phyloP scores from a whole-genome alignment of 257 asterid species.

The Rubia yunnanensis region DNA sequence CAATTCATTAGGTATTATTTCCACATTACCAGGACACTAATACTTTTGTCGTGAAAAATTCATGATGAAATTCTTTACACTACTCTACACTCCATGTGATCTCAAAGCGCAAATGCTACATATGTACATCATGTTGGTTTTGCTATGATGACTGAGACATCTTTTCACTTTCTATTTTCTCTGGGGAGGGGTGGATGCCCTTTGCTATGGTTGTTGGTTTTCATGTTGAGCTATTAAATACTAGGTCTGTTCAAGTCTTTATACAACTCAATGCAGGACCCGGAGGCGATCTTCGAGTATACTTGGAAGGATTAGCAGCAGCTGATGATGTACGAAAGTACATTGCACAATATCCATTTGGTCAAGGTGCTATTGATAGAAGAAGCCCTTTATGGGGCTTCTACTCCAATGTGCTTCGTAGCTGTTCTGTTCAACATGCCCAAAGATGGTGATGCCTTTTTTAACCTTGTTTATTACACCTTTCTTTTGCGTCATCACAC shows the following conservation, averaged over 20 bases:
- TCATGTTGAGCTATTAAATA: neutral
- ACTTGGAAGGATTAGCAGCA: slow-evolving; percentile 52
- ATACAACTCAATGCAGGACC: slow-evolving; percentile 26
- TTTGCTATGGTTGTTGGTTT: neutral
- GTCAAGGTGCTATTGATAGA: slow-evolving; percentile 61
- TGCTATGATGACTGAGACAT: neutral
- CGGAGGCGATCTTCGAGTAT: slow-evolving; percentile 68
- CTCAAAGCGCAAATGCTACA: neutral
- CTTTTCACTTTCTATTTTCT: neutral
- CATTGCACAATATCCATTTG: slow-evolving; percentile 64
- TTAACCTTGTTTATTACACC: neutral
- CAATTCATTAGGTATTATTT: slow-evolving; percentile 51
- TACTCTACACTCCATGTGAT: neutral
- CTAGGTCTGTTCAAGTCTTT: neutral
- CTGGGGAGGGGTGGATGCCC: neutral
- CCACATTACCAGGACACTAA: neutral
- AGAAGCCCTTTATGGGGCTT: slow-evolving; percentile 47
- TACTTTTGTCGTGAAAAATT: neutral
- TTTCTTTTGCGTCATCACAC: neutral
- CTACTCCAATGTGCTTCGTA: slow-evolving; percentile 51
- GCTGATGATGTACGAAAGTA: slow-evolving; percentile 42
- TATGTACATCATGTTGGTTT: neutral
- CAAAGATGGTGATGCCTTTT: neutral
- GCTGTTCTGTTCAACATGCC: slow-evolving; percentile 13
- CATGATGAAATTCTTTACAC: neutral